A percentile compares a stretch with the other conserved stretches of the same genome.
These are phyloP conservation scores for Salix exigua DNA, from an alignment of 345 rosid species.

Conservation along the genomic window DNA sequence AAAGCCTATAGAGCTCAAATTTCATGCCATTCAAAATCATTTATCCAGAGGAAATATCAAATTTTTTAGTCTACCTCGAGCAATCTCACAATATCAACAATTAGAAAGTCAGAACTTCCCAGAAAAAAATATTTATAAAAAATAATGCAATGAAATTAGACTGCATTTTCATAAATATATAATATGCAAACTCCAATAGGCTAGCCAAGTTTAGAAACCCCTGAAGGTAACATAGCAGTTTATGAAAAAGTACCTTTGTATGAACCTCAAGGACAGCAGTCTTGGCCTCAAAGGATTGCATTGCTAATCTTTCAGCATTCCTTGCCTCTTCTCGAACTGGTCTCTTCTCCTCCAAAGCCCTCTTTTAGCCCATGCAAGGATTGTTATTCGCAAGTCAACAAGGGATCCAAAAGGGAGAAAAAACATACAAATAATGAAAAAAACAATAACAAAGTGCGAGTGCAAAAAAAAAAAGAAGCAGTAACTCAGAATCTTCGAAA, in stretches of 20 bases:
- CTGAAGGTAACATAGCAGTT: constrained; percentile 5
- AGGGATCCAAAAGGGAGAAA: not conserved
- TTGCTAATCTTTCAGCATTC: constrained; percentile 64
- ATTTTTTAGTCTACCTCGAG: not conserved
- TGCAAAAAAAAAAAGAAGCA: not conserved
- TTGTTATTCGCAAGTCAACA: not conserved
- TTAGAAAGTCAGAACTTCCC: not conserved
- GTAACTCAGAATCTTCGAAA: not conserved
- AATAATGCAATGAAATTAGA: not conserved
- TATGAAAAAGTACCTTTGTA: constrained; percentile 51
- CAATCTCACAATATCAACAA: not conserved
- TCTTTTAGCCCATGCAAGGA: constrained; percentile 33
- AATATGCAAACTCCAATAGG: not conserved
- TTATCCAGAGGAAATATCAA: not conserved
- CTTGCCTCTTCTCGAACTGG: constrained; percentile 55
- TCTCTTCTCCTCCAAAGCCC: constrained; percentile 82
- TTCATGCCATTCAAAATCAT: not conserved
- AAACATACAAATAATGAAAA: not conserved
- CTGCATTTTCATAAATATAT: not conserved
- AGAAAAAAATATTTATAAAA: not conserved
- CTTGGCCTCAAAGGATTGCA: constrained; percentile 67
- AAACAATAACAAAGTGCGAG: not conserved
- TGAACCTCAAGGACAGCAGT: constrained; percentile 63
- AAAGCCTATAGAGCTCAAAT: not conserved
- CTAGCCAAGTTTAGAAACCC: not conserved